Percentiles rank a stretch among this genome's conserved stretches.
These are phyloP conservation scores for Cotoneaster glaucophyllus DNA, from an alignment of 306 rosid species.

Conservation along the genomic window DNA sequence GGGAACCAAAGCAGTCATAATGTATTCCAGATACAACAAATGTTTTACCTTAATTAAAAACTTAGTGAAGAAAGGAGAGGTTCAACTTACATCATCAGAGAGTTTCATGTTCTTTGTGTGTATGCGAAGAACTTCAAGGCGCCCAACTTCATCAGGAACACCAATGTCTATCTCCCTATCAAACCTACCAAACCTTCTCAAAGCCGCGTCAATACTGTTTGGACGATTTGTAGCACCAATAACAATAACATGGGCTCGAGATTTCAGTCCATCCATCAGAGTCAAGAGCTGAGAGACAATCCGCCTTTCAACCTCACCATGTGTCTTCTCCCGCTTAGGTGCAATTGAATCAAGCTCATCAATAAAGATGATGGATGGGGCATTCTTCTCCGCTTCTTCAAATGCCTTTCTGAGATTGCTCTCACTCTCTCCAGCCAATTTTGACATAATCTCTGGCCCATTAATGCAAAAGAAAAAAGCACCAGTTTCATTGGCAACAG, in stretches of 20 bases:
- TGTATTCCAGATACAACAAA: neutral
- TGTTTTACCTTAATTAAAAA: neutral
- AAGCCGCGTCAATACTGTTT: constrained; percentile 56
- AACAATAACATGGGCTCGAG: constrained; percentile 59
- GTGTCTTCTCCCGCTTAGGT: constrained; percentile 60
- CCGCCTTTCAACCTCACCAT: constrained; percentile 66
- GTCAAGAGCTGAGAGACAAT: constrained; percentile 65
- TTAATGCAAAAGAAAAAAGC: constrained; percentile 63
- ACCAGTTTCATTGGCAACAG: constrained; percentile 66
- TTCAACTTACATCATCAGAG: constrained; percentile 50
- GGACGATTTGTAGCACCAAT: constrained; percentile 72
- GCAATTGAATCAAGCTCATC: constrained; percentile 69
- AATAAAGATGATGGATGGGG: constrained; percentile 62
- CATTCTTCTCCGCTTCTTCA: constrained; percentile 70
- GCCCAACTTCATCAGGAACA: constrained; percentile 62
- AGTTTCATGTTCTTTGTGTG: constrained; percentile 75
- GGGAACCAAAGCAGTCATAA: neutral
- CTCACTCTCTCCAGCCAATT: constrained; percentile 68
- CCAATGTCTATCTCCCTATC: constrained; percentile 70
- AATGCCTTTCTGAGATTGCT: constrained; percentile 62
- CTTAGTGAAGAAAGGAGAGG: neutral
- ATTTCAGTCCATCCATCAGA: constrained; percentile 61
- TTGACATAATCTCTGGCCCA: constrained; percentile 67
- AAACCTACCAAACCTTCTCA: constrained; percentile 68
- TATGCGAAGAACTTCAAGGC: constrained; percentile 66